Evolutionary conservation across 257 asterid genomes (phyloP), one percentile per base, ranked within the genome.

Genomic region (Penstemon newberryi): DNA sequence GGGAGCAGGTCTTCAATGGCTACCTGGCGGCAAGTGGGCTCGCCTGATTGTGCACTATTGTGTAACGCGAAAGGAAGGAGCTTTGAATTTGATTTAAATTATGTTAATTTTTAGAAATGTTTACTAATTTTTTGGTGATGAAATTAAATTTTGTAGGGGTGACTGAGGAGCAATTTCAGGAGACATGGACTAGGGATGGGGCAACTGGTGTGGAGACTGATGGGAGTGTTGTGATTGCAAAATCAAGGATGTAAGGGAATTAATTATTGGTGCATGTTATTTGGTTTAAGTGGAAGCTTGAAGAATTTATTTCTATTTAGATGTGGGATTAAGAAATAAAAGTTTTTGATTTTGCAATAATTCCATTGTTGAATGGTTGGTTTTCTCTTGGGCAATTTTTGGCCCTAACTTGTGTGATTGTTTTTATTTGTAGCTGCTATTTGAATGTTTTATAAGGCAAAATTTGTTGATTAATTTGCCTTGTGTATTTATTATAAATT

Each of bases 151-250:
- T 70, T 69, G 76, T 70, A 92, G 97, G 98, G 42, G 97, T 92
- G 70, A 92, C 98, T 0, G 98, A 92, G 82, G 98, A 88, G 80
- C 98, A 90, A 78, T 92, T 92, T 72, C 86, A 90, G 77, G 77
- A 47, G 66, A 81, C 96, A 1, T 92, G 98, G 98, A 90, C 96
- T 6, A 84, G 98, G 84, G 58, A 75, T 0, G 98, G 97, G 52
- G 69, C 90, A 8, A 63, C 80, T 4, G 69, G 78, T 12, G 70
- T 86, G 54, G 76, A 87, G 41, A 84, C 91, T 6, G 89, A 82
- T 40, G 85, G 95, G 38, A 82, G 78, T 46, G 80, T 82, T 66
- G 87, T 90, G 72, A 82, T 88, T 71, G 98, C 98, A 5, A 90
- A 92, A 75, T 66, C 97, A 25, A 86, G 97, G 12, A 82, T 92